Evolutionary conservation across 2,329 filamentous ascomycete genomes (phyloP).

Genomic region (Tothia fuscella): DNA sequence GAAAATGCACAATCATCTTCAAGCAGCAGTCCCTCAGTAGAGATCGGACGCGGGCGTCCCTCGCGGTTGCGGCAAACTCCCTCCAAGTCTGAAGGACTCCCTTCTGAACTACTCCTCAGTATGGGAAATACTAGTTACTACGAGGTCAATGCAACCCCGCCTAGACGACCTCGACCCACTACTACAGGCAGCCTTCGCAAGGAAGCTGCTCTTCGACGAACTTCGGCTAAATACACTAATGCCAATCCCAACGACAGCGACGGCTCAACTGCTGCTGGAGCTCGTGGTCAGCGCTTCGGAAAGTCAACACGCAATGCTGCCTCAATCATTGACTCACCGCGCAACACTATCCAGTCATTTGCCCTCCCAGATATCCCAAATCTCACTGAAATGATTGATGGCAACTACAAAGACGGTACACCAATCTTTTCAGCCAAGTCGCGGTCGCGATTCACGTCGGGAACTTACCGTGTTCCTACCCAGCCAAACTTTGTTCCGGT

Average conservation of each 20-base stretch:
- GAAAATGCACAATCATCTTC: constrained; percentile 21
- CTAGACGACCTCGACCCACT: constrained; percentile 19
- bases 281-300: constrained; percentile 7
- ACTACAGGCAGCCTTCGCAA: constrained; percentile 25
- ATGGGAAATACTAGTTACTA: constrained; percentile 36
- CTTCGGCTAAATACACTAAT: constrained; percentile 39
- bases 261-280: constrained; percentile 17
- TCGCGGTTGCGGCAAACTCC: constrained; percentile 28
- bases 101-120: constrained; percentile 29
- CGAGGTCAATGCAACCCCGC: constrained; percentile 33
- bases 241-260: constrained; percentile 27
- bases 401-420: constrained; percentile 44
- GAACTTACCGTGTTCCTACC: constrained; percentile 24
- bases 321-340: constrained; percentile 11
- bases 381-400: constrained; percentile 49
- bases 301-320: constrained; percentile 12
- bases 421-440: constrained; percentile 41
- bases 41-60: constrained; percentile 46
- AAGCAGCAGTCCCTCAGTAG: constrained; percentile 39
- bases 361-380: constrained; percentile 49
- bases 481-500: constrained; percentile 32
- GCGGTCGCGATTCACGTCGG: constrained; percentile 43
- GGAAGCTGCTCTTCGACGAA: constrained; percentile 32
- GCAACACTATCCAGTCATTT: constrained; percentile 46
- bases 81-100: constrained; percentile 32